Conservation (phyloP, 202 grass and related monocot species). For the Eragrostis tef region DNA sequence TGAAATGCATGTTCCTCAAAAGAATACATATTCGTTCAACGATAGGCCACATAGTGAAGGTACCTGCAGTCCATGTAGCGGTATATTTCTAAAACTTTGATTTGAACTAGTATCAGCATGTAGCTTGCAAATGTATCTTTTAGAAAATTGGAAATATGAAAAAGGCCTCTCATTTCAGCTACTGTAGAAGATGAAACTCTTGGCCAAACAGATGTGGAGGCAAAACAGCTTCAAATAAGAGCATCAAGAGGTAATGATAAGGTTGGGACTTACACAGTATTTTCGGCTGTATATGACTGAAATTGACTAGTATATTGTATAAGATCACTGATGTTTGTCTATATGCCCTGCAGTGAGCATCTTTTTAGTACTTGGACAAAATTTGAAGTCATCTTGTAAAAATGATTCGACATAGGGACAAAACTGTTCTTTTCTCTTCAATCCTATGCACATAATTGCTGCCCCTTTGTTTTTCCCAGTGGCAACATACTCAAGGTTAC, state of each 20-base stretch:
- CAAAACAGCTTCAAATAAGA: slow-evolving; percentile 38
- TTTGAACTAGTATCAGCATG: slow-evolving; percentile 37
- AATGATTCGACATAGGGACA: neutral
- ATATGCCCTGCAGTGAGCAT: slow-evolving; percentile 8
- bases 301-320: slow-evolving; percentile 33
- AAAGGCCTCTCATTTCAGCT: slow-evolving; percentile 46
- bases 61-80: slow-evolving; percentile 27
- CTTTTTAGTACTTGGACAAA: slow-evolving; percentile 23
- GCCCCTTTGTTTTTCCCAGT: slow-evolving; percentile 2
- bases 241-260: slow-evolving; percentile 48
- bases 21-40: slow-evolving; percentile 49
- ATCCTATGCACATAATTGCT: slow-evolving; percentile 8
- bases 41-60: neutral
- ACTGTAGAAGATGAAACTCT: slow-evolving; percentile 40
- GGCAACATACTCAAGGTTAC: neutral
- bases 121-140: slow-evolving; percentile 23
- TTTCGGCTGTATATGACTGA: slow-evolving; percentile 19
- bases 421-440: neutral
- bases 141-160: slow-evolving; percentile 48
- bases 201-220: slow-evolving; percentile 34
- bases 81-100: slow-evolving; percentile 48
- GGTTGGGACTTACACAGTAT: neutral
- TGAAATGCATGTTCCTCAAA: slow-evolving; percentile 50
- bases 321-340: slow-evolving; percentile 6
- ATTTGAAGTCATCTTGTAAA: neutral